Conservation (phyloP, 495 filamentous ascomycete species). For the Trichoderma reesei region DNA sequence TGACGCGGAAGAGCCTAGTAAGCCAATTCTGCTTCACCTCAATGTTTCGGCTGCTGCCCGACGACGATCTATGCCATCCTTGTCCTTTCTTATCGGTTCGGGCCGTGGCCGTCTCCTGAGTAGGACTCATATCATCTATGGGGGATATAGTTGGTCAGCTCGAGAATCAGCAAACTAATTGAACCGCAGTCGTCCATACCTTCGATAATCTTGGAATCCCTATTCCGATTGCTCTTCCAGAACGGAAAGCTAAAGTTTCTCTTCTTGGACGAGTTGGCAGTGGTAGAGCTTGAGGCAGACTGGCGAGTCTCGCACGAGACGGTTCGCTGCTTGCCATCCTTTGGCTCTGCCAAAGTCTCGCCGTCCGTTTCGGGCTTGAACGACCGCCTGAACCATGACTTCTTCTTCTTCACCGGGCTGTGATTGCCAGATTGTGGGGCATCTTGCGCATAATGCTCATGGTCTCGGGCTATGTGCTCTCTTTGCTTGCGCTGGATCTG, state of each 20-base stretch:
- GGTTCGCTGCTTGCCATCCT: constrained; percentile 2
- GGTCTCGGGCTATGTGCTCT: background rate
- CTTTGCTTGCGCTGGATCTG: background rate
- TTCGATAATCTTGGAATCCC: constrained; percentile 26
- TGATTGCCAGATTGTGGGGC: background rate
- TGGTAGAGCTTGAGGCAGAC: constrained; percentile 8
- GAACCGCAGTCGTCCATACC: constrained; percentile 21
- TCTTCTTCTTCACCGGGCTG: constrained; percentile 37
- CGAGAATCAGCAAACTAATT: constrained; percentile 1
- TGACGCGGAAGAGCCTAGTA: constrained; percentile 77
- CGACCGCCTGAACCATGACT: constrained; percentile 56
- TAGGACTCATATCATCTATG: constrained; percentile 11
- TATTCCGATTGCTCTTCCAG: constrained; percentile 32
- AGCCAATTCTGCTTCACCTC: constrained; percentile 72
- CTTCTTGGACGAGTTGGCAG: constrained; percentile 28
- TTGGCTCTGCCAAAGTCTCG: constrained; percentile 4
- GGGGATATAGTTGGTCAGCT: constrained; percentile 12
- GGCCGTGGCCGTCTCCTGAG: background rate
- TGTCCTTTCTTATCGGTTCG: background rate
- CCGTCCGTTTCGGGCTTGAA: constrained; percentile 29
- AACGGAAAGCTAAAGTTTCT: constrained; percentile 36
- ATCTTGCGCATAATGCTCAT: background rate
- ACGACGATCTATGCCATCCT: constrained; percentile 5
- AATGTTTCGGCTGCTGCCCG: constrained; percentile 32
- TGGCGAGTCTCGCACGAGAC: constrained; percentile 3